Percentiles rank a stretch among this genome's conserved stretches.
phyloP scores from a whole-genome alignment of 2,329 filamentous ascomycete genomes.

The Aspergillus alliaceus region DNA sequence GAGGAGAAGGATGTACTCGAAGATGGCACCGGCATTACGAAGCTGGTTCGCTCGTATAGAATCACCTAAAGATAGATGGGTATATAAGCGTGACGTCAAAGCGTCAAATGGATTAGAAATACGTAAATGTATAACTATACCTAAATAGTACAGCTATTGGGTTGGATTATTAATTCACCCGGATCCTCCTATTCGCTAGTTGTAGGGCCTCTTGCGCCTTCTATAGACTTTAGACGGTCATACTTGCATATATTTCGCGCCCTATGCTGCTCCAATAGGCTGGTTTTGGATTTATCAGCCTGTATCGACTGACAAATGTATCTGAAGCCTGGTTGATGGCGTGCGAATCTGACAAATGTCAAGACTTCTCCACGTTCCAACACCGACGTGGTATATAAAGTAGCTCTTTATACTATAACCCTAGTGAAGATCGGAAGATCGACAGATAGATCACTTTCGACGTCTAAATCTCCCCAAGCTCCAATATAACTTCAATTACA shows the following conservation, averaged over 20 bases:
- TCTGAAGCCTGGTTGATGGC: constrained; percentile 23
- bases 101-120: constrained; percentile 2
- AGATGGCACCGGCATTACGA: constrained; percentile 68
- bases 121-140: background rate
- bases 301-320: background rate
- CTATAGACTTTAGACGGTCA: background rate
- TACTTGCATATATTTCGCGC: background rate
- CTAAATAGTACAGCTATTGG: background rate
- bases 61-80: background rate
- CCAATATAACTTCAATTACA: background rate
- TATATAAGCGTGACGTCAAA: background rate
- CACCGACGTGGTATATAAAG: background rate
- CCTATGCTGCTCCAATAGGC: background rate
- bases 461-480: background rate
- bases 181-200: background rate
- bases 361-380: constrained; percentile 13
- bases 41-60: constrained; percentile 43
- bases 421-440: background rate
- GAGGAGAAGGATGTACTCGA: constrained; percentile 60
- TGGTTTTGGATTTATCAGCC: constrained; percentile 31
- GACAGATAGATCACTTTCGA: background rate
- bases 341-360: constrained; percentile 37
- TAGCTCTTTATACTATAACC: background rate
- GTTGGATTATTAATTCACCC: constrained; percentile 1
- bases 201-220: background rate